Evolutionary conservation across 139 green algal genomes (phyloP).

Genomic region (Asterochloris erici): DNA sequence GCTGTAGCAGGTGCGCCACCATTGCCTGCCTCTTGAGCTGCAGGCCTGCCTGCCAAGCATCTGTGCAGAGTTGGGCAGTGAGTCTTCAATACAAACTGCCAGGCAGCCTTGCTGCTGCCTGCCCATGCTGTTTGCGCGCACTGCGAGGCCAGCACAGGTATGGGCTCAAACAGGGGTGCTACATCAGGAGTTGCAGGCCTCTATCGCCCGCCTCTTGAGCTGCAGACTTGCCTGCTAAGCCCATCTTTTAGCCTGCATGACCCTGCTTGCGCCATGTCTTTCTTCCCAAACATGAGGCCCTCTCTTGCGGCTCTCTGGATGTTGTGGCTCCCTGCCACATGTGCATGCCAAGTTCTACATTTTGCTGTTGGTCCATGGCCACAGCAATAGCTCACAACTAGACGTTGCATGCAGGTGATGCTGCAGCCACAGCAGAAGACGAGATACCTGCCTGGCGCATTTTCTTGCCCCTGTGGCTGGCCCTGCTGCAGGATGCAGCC

Average conservation of each 20-base stretch:
- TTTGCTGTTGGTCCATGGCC: neutral
- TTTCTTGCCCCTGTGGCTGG: slow-evolving; percentile 17
- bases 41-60: neutral
- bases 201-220: no score
- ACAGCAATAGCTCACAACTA: neutral
- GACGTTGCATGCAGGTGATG: neutral
- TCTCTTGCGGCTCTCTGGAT: neutral
- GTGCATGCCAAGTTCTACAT: neutral
- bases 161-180: neutral
- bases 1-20: neutral
- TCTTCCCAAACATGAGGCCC: neutral
- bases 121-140: neutral
- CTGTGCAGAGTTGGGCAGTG: neutral
- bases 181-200: no score
- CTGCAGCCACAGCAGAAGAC: neutral
- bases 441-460: slow-evolving; percentile 14
- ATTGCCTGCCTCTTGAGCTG: neutral
- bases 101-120: neutral
- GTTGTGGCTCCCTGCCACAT: neutral
- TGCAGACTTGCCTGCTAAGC: neutral
- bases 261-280: neutral
- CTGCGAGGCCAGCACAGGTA: neutral
- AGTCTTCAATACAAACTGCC: neutral
- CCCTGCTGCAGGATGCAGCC: slow-evolving; percentile 1
- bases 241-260: neutral